Conservation (phyloP, 345 rosid genomes). For the Cardamine resedifolia region DNA sequence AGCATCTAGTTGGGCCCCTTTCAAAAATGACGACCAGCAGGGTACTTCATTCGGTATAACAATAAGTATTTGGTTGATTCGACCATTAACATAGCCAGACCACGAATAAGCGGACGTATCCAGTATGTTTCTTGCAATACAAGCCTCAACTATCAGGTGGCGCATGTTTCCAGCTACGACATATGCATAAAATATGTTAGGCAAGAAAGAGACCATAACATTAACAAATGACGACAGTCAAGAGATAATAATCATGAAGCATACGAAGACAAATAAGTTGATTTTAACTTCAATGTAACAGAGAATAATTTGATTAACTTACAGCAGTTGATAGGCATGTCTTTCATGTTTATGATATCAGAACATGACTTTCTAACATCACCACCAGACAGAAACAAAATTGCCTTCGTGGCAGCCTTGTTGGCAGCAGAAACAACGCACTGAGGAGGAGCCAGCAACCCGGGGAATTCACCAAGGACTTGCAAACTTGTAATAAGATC, state of each 20-base stretch:
- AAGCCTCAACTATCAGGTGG: constrained; percentile 95
- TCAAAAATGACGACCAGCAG: constrained; percentile 87
- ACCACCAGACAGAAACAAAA: constrained; percentile 71
- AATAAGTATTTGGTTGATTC: constrained; percentile 61
- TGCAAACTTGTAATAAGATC: constrained; percentile 78
- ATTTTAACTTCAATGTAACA: background rate
- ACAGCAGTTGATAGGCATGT: constrained; percentile 80
- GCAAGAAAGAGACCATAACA: constrained; percentile 1
- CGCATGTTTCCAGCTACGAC: constrained; percentile 93
- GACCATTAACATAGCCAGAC: constrained; percentile 87
- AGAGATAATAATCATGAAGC: background rate
- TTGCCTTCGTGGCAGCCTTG: constrained; percentile 89
- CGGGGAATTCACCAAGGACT: constrained; percentile 78
- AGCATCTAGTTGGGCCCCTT: constrained; percentile 71
- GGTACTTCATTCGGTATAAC: constrained; percentile 59
- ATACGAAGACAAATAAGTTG: background rate
- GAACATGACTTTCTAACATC: constrained; percentile 58
- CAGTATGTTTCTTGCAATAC: constrained; percentile 81
- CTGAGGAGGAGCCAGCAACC: constrained; percentile 82
- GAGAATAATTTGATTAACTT: constrained; percentile 38
- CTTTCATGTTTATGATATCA: constrained; percentile 73
- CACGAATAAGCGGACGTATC: constrained; percentile 91
- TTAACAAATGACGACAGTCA: constrained; percentile 18
- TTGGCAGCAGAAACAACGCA: constrained; percentile 79
- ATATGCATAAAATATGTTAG: constrained; percentile 28